Evolutionary conservation across 768 basidiomycete genomes (phyloP).

Genomic region (Termitomyces eurrhizus): DNA sequence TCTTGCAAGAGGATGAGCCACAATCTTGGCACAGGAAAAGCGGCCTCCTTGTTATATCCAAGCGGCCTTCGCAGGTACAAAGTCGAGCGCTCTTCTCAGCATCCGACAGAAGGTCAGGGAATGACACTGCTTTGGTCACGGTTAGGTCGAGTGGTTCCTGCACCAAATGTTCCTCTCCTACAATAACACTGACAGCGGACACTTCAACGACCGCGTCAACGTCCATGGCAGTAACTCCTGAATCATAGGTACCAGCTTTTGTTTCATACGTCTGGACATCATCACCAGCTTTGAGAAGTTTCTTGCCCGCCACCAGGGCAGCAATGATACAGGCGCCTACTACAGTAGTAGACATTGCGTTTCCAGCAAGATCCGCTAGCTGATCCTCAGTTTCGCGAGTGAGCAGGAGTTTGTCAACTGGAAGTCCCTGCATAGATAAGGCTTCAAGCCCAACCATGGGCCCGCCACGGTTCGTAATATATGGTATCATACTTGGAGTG

Average conservation of each 20-base stretch:
- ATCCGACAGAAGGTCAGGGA: constrained; percentile 53
- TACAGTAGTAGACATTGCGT: constrained; percentile 97
- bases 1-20: constrained; percentile 72
- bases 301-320: constrained; percentile 65
- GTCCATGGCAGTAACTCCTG: constrained; percentile 41
- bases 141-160: constrained; percentile 69
- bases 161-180: constrained; percentile 67
- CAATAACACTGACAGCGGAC: constrained; percentile 45
- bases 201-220: constrained; percentile 32
- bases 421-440: constrained; percentile 90
- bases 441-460: constrained; percentile 95
- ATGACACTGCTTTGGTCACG: constrained; percentile 38
- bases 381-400: constrained; percentile 94
- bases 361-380: constrained; percentile 90
- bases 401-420: constrained; percentile 85
- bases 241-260: constrained; percentile 37
- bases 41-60: constrained; percentile 63
- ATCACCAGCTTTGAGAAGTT: constrained; percentile 62
- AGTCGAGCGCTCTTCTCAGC: constrained; percentile 74
- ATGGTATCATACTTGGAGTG: constrained; percentile 96
- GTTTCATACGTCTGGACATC: constrained; percentile 68
- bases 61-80: constrained; percentile 89
- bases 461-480: constrained; percentile 92
- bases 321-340: constrained; percentile 88
- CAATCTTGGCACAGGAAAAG: constrained; percentile 76